Evolutionary conservation across 148 eudicot genomes (phyloP), one percentile per base, ranked within the genome.

Genomic region (Linanthus parryae): DNA sequence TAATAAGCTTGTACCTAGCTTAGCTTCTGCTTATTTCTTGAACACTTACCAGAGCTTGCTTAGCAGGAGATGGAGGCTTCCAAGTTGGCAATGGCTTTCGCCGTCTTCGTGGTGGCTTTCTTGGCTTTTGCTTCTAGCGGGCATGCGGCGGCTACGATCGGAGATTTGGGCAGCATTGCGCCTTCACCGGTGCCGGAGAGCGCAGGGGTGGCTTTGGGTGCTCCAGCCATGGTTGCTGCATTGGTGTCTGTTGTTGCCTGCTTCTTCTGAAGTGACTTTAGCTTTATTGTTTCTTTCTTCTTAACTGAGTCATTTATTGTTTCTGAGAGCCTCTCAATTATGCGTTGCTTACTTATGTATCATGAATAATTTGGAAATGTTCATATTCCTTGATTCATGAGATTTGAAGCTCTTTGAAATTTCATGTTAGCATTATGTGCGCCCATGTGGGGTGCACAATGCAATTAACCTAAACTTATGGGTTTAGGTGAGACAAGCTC

Each of bases 141-240:
- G 14, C 42, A 46, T 1, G 69, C 48, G 1, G 53, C 60, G 2
- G 47, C n/a, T 34, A 41, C 31, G 12, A 7, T 39, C 2, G 75
- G 61, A 29, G 61, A 47, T 44, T 56, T 39, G 9, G 54, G 62
- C 44, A 25, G 55, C 23, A 55, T 55, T 35, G 77, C 81, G 12
- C 81, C 81, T 22, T 27, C 68, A 38, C 81, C 77, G 3, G 64
- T 68, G 77, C 60, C n/a, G n/a, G n/a, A 76, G 52, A 76, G 74
- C 56, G 70, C 57, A 57, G 81, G 68, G 9, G 50, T 44, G 35
- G 58, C 62, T 30, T 57, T 76, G 5, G 67, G 48, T 44, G 59
- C 62, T 48, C 63, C 81, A 13, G 77, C 58, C 38, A 52, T 72
- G 40, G 34, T 72, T 56, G 77, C 77, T 15, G 65, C 44, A 38